Evolutionary conservation across 2,329 filamentous ascomycete genomes (phyloP).

Genomic region (Aspergillus bombycis): DNA sequence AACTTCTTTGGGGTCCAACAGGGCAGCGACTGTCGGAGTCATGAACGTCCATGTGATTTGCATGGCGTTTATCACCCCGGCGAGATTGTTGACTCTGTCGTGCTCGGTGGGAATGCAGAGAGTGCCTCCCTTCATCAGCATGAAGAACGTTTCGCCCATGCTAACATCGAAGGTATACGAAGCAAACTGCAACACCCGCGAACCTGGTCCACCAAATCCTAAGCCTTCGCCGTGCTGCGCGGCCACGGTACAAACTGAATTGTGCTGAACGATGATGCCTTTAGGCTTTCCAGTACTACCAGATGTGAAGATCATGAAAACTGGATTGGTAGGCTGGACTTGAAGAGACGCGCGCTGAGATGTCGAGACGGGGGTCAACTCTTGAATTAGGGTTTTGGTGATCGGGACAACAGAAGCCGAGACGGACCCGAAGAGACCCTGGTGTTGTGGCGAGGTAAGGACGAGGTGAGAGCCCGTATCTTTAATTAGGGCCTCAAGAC

Average conservation of each 20-base stretch:
- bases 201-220: not conserved
- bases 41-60: constrained; percentile 56
- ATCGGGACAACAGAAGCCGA: constrained; percentile 1
- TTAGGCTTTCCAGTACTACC: constrained; percentile 55
- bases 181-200: constrained; percentile 58
- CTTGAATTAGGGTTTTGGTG: not conserved
- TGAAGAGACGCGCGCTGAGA: not conserved
- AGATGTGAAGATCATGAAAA: constrained; percentile 58
- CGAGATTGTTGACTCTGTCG: constrained; percentile 49
- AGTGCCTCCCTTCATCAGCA: constrained; percentile 56
- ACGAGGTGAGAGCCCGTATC: not conserved
- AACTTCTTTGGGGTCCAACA: constrained; percentile 42
- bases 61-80: constrained; percentile 51
- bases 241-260: constrained; percentile 52
- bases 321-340: not conserved
- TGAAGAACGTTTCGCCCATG: constrained; percentile 54
- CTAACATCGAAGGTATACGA: constrained; percentile 55
- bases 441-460: not conserved
- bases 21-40: constrained; percentile 57
- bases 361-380: not conserved
- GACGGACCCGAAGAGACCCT: not conserved
- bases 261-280: constrained; percentile 62
- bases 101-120: constrained; percentile 55
- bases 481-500: constrained; percentile 6
- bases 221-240: constrained; percentile 48